Conservation (phyloP, 805 yeast genomes). For the Metschnikowia baotianmanensis region DNA sequence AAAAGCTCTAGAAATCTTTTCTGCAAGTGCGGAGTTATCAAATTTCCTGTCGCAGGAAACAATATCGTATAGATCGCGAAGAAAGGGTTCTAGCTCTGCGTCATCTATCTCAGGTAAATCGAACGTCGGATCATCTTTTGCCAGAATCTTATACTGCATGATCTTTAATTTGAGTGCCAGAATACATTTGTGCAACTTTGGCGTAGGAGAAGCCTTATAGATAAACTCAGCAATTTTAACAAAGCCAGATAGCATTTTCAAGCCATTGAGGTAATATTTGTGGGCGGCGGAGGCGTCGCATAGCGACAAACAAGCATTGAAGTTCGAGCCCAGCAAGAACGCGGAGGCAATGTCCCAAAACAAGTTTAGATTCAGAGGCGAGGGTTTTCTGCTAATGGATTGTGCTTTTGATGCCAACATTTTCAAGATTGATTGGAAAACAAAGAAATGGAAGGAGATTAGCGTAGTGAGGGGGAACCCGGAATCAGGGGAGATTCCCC, state of each 20-base stretch:
- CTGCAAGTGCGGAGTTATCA: neutral
- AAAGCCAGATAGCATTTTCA: constrained; percentile 18
- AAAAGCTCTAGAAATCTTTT: neutral
- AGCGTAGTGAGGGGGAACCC: constrained; percentile 4
- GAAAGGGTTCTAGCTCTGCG: constrained; percentile 2
- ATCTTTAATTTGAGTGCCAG: constrained; percentile 8
- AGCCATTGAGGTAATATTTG: constrained; percentile 15
- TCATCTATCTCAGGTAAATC: neutral
- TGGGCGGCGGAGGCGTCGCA: constrained; percentile 3
- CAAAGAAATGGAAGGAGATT: constrained; percentile 17
- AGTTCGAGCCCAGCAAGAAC: constrained; percentile 9
- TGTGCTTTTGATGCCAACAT: constrained; percentile 12
- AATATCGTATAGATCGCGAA: constrained; percentile 1
- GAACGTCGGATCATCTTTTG: neutral
- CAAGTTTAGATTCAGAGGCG: neutral
- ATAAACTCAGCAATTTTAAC: constrained; percentile 13
- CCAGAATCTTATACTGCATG: constrained; percentile 1
- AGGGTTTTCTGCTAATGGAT: constrained; percentile 2
- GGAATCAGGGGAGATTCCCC: constrained; percentile 3
- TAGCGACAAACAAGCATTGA: constrained; percentile 4
- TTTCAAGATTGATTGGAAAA: constrained; percentile 18
- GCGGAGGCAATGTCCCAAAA: constrained; percentile 11
- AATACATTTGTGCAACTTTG: neutral
- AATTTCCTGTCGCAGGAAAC: neutral
- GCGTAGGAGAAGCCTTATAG: constrained; percentile 1